Base-by-base conservation (phyloP, 352 stramenopile genomes). In the Lagenidium sp. region DNA sequence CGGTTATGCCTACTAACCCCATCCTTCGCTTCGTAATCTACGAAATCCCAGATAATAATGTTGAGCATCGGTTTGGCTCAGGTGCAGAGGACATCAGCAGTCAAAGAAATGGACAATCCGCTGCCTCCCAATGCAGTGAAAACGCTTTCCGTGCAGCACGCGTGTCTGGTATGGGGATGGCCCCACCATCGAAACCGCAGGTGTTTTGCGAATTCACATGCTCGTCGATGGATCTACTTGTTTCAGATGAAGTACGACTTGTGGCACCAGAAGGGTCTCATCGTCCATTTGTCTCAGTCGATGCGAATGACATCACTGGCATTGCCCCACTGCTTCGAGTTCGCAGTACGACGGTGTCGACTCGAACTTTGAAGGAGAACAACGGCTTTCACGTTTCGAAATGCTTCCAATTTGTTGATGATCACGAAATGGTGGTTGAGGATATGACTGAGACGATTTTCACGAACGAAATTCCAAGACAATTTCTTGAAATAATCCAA, bases 181-280 rank as follows among this genome's bases (percentile, higher is more conserved):
- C 67, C 1, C 69, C 75, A 38, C 66, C 65, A 3, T 78, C 66
- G 6, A 63, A 63, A 6, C 71, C 73, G 6, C 78, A 77, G 21
- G 75, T 91, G 0, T 88, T 91, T 36, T 91, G 76, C 28, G 79
- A 91, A 38, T 91, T 91, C 39, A 85, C 73, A 5, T 88, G 75
- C 47, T 55, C 65, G 2, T 66, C 65, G 4, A 65, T 58, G 26
- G 75, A 87, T 23, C 71, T 88, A 50, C 51, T 79, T 3, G 50
- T 57, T 1, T 54, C 60, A 2, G 62, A 83, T 21, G 68, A 85
- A 28, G 63, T 87, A 31, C 74, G 68, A 19, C 59, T 88, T 11
- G 46, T 80, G 35, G 70, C 78, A 19, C 63, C 68, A 13, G 57
- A 81, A 38, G 67, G 73, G 31, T 85, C 72, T 0, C 52, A 78